Conservation (phyloP, 169 alveolate genomes). For the Nephromyces sp. region DNA sequence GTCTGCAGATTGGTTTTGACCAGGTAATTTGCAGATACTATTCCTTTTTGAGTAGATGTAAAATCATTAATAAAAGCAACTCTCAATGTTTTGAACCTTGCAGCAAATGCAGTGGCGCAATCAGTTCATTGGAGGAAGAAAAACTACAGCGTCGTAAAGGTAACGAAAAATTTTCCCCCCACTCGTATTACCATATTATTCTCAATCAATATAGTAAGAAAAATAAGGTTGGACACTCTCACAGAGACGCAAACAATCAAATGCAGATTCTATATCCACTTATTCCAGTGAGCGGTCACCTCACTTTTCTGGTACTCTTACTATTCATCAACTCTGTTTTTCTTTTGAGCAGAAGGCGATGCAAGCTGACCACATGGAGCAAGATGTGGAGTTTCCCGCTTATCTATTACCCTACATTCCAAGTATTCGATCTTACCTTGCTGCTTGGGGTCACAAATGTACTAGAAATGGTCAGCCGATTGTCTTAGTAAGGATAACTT, state of each 20-base stretch:
- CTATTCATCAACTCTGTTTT: not conserved
- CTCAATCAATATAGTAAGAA: too few species aligned
- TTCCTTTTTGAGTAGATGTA: too few species aligned
- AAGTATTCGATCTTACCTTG: not conserved
- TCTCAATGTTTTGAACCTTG: not conserved
- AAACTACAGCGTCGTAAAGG: not conserved
- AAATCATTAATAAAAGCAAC: not conserved
- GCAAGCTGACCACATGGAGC: not conserved
- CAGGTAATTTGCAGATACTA: not conserved
- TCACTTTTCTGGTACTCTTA: not conserved
- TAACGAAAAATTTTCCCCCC: too few species aligned
- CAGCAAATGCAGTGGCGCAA: not conserved
- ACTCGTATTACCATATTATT: too few species aligned
- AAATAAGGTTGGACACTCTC: too few species aligned
- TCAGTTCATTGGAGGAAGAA: not conserved
- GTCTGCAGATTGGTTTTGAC: not conserved
- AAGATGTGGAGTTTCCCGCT: not conserved
- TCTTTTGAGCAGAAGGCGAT: not conserved
- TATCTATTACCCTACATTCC: not conserved
- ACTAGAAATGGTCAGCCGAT: not conserved
- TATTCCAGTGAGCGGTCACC: not conserved
- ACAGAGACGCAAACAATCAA: too few species aligned
- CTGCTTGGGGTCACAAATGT: not conserved
- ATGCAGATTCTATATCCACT: not conserved
- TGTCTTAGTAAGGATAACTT: not conserved